Base-by-base conservation (phyloP, 306 rosid genomes). In the Hippophae gyantsensis region DNA sequence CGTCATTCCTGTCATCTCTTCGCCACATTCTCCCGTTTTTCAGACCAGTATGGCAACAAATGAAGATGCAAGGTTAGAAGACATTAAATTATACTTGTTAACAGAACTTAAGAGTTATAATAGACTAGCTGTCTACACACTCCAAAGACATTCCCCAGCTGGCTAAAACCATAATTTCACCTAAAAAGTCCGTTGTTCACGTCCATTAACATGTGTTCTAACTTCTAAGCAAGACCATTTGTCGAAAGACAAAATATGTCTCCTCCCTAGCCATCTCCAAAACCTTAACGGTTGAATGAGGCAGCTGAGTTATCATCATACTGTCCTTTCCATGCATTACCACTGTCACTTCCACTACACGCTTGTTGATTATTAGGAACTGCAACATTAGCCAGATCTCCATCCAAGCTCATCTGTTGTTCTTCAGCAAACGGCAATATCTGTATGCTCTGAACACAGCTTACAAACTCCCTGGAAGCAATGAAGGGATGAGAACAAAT, bases 371-470 rank as follows among this genome's bases (percentile, higher is more conserved):
- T 86, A 56, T 88, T 88, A 13, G 86, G 68, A 57, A 84, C 80
- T 52, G 82, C 82, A 68, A 88, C 83, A 60, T 78, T 72, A 62
- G 95, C 94, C 66, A 92, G 84, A 70, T 92, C 84, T 47, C 95
- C 99, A 74, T 86, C 93, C 80, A 92, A 83, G 72, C 99, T 92
- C 97, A 92, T 88, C 72, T 88, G 95, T 75, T 88, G 97, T 58
- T 88, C 96, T 78, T 92, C 99, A 48, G 73, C 82, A 18, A 88
- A 88, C 57, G 99, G 88, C 60, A 92, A 72, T 70, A 92, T 88
- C 81, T 88, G 88, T 82, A 92, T 77, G 78, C 99, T 92, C 73
- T 92, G 99, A 58, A 92, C 99, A 82, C 96, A 88, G 71, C 86
- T 82, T 54, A 88, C 97, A 60, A 92, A 92, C 72, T 92, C 99